Evolutionary conservation across 176 grass and related monocot genomes (phyloP), one percentile per base, ranked within the genome.

Genomic region (sorghum (Sorghum bicolor)): DNA sequence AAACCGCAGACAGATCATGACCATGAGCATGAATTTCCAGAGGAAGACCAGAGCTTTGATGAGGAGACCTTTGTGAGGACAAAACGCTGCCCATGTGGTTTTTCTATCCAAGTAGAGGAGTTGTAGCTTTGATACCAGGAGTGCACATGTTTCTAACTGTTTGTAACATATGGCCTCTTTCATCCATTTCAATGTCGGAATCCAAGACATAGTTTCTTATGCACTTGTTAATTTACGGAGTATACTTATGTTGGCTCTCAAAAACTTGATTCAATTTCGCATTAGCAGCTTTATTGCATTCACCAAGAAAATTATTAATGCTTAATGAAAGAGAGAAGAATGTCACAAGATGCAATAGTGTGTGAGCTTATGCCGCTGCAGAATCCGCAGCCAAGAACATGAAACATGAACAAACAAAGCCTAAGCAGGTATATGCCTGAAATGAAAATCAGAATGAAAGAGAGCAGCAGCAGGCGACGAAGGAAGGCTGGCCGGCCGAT

Each of bases 61-160:
- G 87, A 96, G 84, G 89, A 90, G 70, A 85, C 70, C 0, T 85
- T 80, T 58, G 87, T 96, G 32, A 40, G 89, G 43, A 96, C 87
- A 3, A 99, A 96, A 70, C 82, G 80, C 5, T 99, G 96, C 43
- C 70, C 85, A 2, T 99, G 96, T 85, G 96, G 96, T 2, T 99
- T 99, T 74, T 94, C 93, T 22, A 88, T 96, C 78, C 89, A 96
- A 84, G 90, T 93, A 63, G 92, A 98, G 79, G 92, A 97, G 67
- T 80, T 98, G 87, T 98, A 92, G 80, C 73, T 40, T 36, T 57
- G 11, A 58, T 64, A 48, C 52, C 10, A 50, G 38, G 76, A 75
- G 19, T 33, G 19, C 8, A 41, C 29, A 61, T 39, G 52, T 34
- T 60, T 61, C 15, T 8, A 33, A 71, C 31, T 31, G 34, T 30